Evolutionary conservation across 176 grass and related monocot species (phyloP), one percentile per base, ranked within the genome.

Genomic region (Aegilops umbellulata): DNA sequence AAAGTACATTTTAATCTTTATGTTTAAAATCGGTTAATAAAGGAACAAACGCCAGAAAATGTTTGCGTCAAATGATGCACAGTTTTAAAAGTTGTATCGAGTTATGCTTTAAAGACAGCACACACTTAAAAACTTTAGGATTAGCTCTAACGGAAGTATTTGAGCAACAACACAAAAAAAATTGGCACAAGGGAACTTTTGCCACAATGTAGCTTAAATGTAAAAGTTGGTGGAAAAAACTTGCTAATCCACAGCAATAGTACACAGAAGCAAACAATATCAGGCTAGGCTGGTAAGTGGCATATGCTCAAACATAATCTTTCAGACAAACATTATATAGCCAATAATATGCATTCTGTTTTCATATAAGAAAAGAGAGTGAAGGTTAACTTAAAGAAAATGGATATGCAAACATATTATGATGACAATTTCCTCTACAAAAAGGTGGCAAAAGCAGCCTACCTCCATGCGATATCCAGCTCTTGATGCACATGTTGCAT

Each of bases 401-500:
- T 9, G 58, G 31, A 81, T 17, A 61, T 25, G 11, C 41, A 76
- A 78, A 74, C 77, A 55, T 38, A 63, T 17, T 85, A 49, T 46
- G 30, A 84, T 65, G 32, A 74, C 42, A 60, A 78, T 69, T 80
- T 23, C 20, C 17, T 60, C 29, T 72, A 77, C 11, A 69, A 77
- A 83, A 60, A 58, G 10, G 32, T 62, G 67, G 24, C 9, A 84
- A 31, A 55, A 35, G 30, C 10, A 81, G 20, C 32, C 26, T 92
- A 98, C 97, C 97, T 98, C 97, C 97, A 99, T 99, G 83, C 67
- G 80, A 78, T 99, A 96, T 55, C 94, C 97, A 80, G 97, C 93
- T 90, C 94, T 93, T 80, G 94, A 92, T 84, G 97, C 97, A 83
- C 97, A 99, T 77, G 85, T 92, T 67, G 97, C 92, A 74, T 99